These are phyloP conservation scores for Colletotrichum echinochloae DNA, from an alignment of 2,329 filamentous ascomycete genomes.

Conservation along the genomic window DNA sequence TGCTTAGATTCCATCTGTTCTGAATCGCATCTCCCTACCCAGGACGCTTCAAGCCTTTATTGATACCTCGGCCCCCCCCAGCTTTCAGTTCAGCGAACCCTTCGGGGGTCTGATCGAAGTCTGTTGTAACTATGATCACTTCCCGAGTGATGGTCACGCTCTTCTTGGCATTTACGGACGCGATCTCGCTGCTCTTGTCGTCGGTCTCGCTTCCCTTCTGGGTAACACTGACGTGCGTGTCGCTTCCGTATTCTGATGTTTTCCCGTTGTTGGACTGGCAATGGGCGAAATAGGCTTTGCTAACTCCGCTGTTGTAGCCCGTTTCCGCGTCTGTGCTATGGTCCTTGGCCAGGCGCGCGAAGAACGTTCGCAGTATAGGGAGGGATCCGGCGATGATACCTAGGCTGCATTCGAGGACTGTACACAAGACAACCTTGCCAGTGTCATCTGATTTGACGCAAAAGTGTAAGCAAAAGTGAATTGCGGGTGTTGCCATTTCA, in stretches of 20 bases:
- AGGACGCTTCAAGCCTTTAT: not conserved
- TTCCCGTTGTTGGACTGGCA: not conserved
- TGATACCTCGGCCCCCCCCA: not conserved
- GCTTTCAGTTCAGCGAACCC: not conserved
- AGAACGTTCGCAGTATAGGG: constrained; percentile 44
- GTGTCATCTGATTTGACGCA: not conserved
- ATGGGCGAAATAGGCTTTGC: not conserved
- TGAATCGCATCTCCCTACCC: too few relatives aligned
- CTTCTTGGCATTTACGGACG: not conserved
- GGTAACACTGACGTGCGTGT: not conserved
- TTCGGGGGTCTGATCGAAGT: not conserved
- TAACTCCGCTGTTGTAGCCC: not conserved
- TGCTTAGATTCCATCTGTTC: not conserved
- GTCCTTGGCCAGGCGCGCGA: constrained; percentile 25
- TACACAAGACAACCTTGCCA: constrained; percentile 44
- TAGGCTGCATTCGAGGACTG: constrained; percentile 44
- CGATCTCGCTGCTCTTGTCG: not conserved
- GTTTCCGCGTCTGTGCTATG: not conserved
- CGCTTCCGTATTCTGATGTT: too few relatives aligned
- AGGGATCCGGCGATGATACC: constrained; percentile 45
- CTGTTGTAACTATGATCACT: not conserved
- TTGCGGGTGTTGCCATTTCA: not conserved
- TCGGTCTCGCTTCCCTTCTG: not conserved
- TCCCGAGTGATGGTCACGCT: not conserved
- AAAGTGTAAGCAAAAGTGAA: not conserved